phyloP scores from a whole-genome alignment of 768 basidiomycete species.

The Boletus barrowsii region DNA sequence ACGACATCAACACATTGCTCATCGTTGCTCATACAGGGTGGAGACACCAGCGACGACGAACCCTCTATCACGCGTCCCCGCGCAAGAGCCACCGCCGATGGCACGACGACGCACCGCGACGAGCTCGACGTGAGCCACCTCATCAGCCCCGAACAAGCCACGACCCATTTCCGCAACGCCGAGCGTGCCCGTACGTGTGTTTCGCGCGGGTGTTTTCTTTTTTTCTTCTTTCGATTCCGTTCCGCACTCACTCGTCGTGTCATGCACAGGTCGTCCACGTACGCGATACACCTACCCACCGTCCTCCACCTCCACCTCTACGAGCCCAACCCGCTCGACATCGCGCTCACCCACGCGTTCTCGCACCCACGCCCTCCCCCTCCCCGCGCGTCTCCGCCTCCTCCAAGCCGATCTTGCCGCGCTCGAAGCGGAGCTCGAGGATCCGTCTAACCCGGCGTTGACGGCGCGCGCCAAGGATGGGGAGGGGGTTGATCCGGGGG shows the following conservation, averaged over 20 bases:
- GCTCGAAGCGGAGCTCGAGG: constrained; percentile 79
- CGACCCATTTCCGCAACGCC: constrained; percentile 65
- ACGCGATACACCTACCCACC: constrained; percentile 69
- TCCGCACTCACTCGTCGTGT: too few relatives aligned
- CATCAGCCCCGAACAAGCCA: constrained; percentile 65
- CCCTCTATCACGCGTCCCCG: constrained; percentile 37
- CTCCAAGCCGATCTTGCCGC: constrained; percentile 77
- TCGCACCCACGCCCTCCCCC: constrained; percentile 36
- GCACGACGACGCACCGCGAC: constrained; percentile 43
- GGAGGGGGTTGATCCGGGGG: constrained; percentile 65
- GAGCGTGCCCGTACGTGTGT: constrained; percentile 53
- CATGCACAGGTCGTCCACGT: constrained; percentile 52
- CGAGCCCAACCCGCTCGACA: constrained; percentile 41
- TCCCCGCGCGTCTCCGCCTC: constrained; percentile 57
- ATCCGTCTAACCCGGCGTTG: constrained; percentile 71
- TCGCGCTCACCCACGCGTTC: constrained; percentile 33
- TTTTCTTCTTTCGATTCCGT: too few relatives aligned
- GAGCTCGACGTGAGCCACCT: constrained; percentile 69
- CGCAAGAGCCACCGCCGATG: constrained; percentile 30
- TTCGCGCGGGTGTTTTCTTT: too few relatives aligned
- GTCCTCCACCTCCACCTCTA: constrained; percentile 37
- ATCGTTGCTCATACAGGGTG: constrained; percentile 41
- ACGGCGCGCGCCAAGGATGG: constrained; percentile 50
- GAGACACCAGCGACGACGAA: constrained; percentile 70
- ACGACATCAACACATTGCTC: neutral